Conservation (phyloP, 441 rosid genomes). For the Gossypium aridum region DNA sequence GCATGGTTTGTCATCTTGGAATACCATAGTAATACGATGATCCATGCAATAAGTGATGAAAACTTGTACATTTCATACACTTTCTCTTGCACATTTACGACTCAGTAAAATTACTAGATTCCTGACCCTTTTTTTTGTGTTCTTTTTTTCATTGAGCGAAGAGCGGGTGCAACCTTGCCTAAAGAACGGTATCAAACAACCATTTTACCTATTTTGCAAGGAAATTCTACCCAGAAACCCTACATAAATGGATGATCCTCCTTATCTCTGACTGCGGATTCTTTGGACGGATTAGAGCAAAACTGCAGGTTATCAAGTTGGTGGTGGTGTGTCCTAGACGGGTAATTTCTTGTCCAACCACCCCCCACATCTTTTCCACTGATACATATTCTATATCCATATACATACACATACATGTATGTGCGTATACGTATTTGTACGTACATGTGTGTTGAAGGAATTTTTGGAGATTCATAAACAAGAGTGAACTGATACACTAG, state of each 20-base stretch:
- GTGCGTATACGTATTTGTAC: not conserved
- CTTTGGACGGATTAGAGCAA: slow-evolving; percentile 37
- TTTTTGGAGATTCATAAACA: not conserved
- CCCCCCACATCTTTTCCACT: not conserved
- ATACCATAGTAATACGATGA: not conserved
- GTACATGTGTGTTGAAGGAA: not conserved
- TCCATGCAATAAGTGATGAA: too few relatives aligned
- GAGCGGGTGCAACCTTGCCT: too few relatives aligned
- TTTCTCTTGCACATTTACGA: not conserved
- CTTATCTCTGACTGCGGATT: slow-evolving; percentile 48
- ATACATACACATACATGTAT: not conserved
- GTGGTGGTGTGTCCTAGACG: not conserved
- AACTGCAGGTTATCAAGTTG: slow-evolving; percentile 23
- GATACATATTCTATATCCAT: not conserved
- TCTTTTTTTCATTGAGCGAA: too few relatives aligned
- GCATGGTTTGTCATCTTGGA: not conserved
- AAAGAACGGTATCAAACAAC: too few relatives aligned
- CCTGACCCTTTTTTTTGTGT: slow-evolving; percentile 3
- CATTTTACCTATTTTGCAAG: slow-evolving; percentile 42
- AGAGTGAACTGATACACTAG: not conserved
- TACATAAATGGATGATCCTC: slow-evolving; percentile 57
- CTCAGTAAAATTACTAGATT: not conserved
- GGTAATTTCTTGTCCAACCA: not conserved
- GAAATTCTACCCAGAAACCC: slow-evolving; percentile 68
- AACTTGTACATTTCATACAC: too few relatives aligned